Base-by-base conservation (phyloP, 345 rosid species). In the Citrus cavaleriei region DNA sequence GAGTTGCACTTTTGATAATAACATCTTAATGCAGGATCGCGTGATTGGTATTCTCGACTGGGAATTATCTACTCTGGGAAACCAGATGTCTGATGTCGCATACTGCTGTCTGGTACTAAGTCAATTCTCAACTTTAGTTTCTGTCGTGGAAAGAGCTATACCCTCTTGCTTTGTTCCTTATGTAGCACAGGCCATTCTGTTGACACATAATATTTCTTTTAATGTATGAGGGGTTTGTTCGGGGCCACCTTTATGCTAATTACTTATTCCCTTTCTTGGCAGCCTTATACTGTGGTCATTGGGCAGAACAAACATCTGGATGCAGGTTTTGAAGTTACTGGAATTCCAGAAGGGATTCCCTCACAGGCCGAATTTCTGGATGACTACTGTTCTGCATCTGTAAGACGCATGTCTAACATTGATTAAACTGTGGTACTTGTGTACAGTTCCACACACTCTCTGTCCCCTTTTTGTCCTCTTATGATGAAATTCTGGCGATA, bases 11-110 rank as follows among this genome's bases (percentile, higher is more conserved):
- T 67, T 32, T 78, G 46, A 76, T 58, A 13, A 27, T 55, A 59
- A 32, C 30, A 25, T 34, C 19, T n/a, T 32, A 22, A 70, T 73
- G 85, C 94, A 95, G 99, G 99, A 95, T 78, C 90, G 89, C 69
- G 95, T 93, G 73, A 91, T 95, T 83, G 97, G 99, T 49, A 88
- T 92, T 65, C 92, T 95, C 70, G 99, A 95, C 86, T 95, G 99
- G 98, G 98, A 95, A 83, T 81, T 95, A 79, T 95, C 99, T 54
- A 93, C 99, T 19, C 91, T 95, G 83, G 99, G 99, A 77, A 95
- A 92, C 84, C 97, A 93, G 89, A 93, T 95, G 99, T 88, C 91
- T 59, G 99, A 95, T 87, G 94, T 95, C 49, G 97, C 99, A 51
- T 88, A 88, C 87, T 85, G 81, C 83, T 93, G 95, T 80, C 7